Evolutionary conservation across 1,284 basidiomycete genomes (phyloP), one percentile per base, ranked within the genome.

Genomic region (Apiotrichum gamsii): DNA sequence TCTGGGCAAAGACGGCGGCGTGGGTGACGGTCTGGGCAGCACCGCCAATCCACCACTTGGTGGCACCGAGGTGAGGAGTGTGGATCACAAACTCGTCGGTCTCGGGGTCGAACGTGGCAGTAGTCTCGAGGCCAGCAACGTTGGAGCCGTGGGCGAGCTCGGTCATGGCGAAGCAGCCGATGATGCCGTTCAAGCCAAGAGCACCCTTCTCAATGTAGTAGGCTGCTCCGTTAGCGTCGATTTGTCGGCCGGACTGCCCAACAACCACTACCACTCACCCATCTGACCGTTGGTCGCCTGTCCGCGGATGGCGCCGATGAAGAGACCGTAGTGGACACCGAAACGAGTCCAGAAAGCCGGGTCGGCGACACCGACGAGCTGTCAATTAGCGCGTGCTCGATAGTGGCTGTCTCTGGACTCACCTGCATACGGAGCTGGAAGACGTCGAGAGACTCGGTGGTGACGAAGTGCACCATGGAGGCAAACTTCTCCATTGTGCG

Each of bases 1-100:
- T 65, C 54, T 76, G 77, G 5, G 78, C 78, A 53, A 79, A 80
- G 5, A 79, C 78, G 38, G 77, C 74, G 51, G 76, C 75, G 64
- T 80, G 78, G 5, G 78, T 80, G 5, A 78, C 78, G 2, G 77
- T 77, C 46, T 75, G 75, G 3, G 78, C 78, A 1, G 78, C 78
- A 42, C 78, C 78, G 39, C 78, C 78, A 56, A 80, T 80, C 76
- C 76, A 77, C 76, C 76, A 77, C 60, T 77, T 77, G 11, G 76
- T 77, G 5, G 76, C 76, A n/a, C 70, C 70, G 33, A 77, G 61
- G 57, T 72, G 70, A 15, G 76, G 75, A 2, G 78, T 80, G 63
- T 80, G 77, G 45, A 80, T 76, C 42, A 80, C 62, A 43, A 78
- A 79, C 60, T 79, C 77, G 66, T 80, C 78, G 3, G 75, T 67